These are phyloP conservation scores for Nicotiana tabacum DNA, from an alignment of 257 asterid species.

Conservation along the genomic window DNA sequence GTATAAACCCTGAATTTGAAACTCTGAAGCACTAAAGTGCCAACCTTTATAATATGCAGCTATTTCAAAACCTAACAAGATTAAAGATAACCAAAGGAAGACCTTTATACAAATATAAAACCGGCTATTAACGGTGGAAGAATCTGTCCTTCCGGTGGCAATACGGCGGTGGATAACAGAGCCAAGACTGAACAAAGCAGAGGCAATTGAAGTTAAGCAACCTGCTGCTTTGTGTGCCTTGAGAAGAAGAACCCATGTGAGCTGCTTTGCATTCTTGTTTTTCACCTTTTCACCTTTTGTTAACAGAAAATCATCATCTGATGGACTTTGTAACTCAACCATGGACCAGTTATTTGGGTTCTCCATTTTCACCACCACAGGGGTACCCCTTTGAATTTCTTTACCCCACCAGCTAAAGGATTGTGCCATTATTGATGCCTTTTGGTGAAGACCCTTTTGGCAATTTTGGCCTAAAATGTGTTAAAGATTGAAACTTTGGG, in stretches of 20 bases:
- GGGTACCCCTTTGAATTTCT: constrained; percentile 69
- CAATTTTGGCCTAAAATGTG: not conserved
- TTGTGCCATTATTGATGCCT: constrained; percentile 56
- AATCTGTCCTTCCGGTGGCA: constrained; percentile 67
- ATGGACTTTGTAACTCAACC: constrained; percentile 76
- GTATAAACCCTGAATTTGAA: constrained; percentile 46
- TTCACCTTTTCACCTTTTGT: constrained; percentile 44
- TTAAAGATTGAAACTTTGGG: no score
- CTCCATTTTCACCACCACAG: constrained; percentile 92
- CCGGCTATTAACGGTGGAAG: constrained; percentile 45
- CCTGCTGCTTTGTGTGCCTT: constrained; percentile 95
- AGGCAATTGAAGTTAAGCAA: constrained; percentile 65
- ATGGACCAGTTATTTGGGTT: constrained; percentile 94
- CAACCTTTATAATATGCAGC: constrained; percentile 85
- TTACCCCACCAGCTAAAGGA: constrained; percentile 75
- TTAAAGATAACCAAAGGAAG: constrained; percentile 50
- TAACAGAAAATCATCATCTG: constrained; percentile 63
- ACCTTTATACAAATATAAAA: constrained; percentile 56
- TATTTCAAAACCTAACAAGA: constrained; percentile 57
- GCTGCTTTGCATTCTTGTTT: constrained; percentile 92
- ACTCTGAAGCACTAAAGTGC: constrained; percentile 64
- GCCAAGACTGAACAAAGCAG: constrained; percentile 69
- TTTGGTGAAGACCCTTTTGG: not conserved
- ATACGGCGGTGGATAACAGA: constrained; percentile 74
- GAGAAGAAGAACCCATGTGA: constrained; percentile 86